These are phyloP conservation scores for Pholiota microspora DNA, from an alignment of 768 basidiomycete species.

Conservation along the genomic window DNA sequence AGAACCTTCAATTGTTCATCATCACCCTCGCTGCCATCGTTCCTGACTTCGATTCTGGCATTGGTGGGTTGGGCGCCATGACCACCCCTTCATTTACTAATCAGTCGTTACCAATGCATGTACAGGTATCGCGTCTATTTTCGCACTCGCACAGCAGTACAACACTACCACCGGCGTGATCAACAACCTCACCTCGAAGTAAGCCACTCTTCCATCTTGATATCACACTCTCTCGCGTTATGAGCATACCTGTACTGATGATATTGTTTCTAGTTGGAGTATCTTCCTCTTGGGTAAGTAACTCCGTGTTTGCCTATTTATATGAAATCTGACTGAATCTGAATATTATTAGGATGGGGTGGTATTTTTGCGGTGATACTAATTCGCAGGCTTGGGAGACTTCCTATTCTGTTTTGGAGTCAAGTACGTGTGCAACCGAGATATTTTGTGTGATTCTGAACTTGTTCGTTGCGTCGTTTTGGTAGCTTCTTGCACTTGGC, in stretches of 20 bases:
- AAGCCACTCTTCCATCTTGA: background rate
- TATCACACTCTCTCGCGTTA: background rate
- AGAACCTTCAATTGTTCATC: slow-evolving; percentile 55
- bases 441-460: background rate
- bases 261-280: slow-evolving; percentile 49
- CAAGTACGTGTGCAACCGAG: slow-evolving; percentile 42
- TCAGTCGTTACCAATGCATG: background rate
- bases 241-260: background rate
- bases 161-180: slow-evolving; percentile 54
- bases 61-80: slow-evolving; percentile 37
- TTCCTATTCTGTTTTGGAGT: slow-evolving; percentile 72
- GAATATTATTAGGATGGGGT: slow-evolving; percentile 45
- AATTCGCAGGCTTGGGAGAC: slow-evolving; percentile 60
- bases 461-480: background rate
- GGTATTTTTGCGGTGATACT: slow-evolving; percentile 63
- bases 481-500: slow-evolving; percentile 50
- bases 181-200: slow-evolving; percentile 64
- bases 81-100: background rate
- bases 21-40: slow-evolving; percentile 64
- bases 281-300: slow-evolving; percentile 56
- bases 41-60: slow-evolving; percentile 67
- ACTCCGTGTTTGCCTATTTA: slow-evolving; percentile 1
- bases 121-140: slow-evolving; percentile 59
- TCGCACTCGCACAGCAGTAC: slow-evolving; percentile 54
- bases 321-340: background rate